These are phyloP conservation scores for Lophiostoma macrostomum DNA, from an alignment of 495 filamentous ascomycete species.

Conservation along the genomic window DNA sequence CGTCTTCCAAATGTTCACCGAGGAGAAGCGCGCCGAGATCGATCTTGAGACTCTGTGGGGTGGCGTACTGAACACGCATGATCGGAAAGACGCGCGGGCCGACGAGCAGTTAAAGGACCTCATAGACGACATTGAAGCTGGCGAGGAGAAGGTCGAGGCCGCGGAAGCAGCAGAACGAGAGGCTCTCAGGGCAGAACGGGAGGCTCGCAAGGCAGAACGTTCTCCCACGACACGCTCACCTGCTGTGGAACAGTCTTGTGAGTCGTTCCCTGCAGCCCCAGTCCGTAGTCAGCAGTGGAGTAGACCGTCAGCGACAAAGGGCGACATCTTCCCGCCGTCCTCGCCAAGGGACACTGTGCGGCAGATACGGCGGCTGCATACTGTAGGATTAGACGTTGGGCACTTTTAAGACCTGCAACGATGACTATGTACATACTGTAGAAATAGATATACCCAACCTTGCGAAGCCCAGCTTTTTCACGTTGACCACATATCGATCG, in stretches of 20 bases:
- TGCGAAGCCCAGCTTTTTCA: too few relatives aligned
- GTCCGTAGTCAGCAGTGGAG: not conserved
- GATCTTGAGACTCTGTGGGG: slow-evolving; percentile 81
- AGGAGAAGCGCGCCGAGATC: slow-evolving; percentile 77
- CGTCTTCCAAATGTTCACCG: slow-evolving; percentile 87
- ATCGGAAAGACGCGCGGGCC: slow-evolving; percentile 23
- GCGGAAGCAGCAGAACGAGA: not conserved
- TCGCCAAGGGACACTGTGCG: not conserved
- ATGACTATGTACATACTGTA: too few relatives aligned
- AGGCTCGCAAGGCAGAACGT: not conserved
- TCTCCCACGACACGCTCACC: too few relatives aligned
- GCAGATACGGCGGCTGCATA: slow-evolving; percentile 10
- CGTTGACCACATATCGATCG: too few relatives aligned
- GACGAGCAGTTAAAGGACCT: slow-evolving; percentile 10
- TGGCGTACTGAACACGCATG: slow-evolving; percentile 43
- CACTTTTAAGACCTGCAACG: too few relatives aligned
- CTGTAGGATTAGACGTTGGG: too few relatives aligned
- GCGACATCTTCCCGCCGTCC: slow-evolving; percentile 4
- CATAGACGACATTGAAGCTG: not conserved
- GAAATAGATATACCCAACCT: too few relatives aligned
- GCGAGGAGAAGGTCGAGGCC: not conserved
- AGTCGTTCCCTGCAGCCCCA: not conserved
- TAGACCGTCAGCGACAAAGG: not conserved
- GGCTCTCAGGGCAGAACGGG: not conserved
- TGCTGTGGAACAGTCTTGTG: not conserved